Evolutionary conservation across 768 basidiomycete species (phyloP).

Genomic region (Psilocybe azurescens): DNA sequence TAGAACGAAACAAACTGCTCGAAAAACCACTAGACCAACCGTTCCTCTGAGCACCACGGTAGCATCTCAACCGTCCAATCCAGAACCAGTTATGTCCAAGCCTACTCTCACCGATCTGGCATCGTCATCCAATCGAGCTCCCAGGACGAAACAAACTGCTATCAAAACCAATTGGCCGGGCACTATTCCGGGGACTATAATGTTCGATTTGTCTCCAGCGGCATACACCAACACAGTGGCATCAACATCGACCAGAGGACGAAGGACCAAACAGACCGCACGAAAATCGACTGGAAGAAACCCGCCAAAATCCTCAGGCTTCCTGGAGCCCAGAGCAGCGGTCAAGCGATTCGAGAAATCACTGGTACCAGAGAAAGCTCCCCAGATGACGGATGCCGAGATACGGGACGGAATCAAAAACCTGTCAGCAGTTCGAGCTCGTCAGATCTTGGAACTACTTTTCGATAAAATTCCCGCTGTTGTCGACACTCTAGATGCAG

Average conservation of each 20-base stretch:
- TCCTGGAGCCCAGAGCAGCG: neutral
- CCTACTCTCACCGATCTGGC: too few relatives aligned
- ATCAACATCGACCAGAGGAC: neutral
- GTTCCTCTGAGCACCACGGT: too few relatives aligned
- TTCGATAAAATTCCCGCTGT: slow-evolving; percentile 1
- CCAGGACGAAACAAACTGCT: neutral
- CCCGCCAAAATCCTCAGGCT: neutral
- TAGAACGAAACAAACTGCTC: neutral
- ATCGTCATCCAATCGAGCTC: neutral
- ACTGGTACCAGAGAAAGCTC: too few relatives aligned
- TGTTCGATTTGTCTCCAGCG: neutral
- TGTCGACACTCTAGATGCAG: neutral
- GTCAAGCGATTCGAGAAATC: neutral
- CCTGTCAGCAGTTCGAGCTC: slow-evolving; percentile 1
- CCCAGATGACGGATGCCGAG: neutral
- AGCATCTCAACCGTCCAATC: too few relatives aligned
- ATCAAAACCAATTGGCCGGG: neutral
- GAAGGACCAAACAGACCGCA: neutral
- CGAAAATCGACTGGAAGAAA: neutral
- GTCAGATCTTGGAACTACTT: neutral
- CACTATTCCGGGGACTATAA: neutral
- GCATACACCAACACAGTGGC: neutral
- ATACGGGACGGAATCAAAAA: neutral
- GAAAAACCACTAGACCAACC: too few relatives aligned
- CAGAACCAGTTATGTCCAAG: too few relatives aligned